Evolutionary conservation across 805 yeast genomes (phyloP), one percentile per base, ranked within the genome.

Genomic region (Yarrowia sp.): DNA sequence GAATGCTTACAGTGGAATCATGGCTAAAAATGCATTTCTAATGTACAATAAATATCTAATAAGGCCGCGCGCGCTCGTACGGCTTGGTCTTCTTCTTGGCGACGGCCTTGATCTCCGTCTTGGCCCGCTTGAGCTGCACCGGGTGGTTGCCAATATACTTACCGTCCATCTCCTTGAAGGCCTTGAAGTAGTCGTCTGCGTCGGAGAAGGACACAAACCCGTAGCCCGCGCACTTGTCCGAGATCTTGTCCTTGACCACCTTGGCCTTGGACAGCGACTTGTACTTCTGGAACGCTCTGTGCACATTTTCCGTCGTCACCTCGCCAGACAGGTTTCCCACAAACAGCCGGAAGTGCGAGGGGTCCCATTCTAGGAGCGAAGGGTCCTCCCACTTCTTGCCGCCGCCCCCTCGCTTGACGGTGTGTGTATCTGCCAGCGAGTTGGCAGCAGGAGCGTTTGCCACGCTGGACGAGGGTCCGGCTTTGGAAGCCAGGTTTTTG

Each of bases 131-230:
- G 70, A 88, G 73, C 63, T 81, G 85, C 25, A 88, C 83, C 0
- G 94, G 94, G 67, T 85, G 85, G 67, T 78, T 81, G 1, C 94
- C 96, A 51, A 88, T 79, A 66, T 85, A 87, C 68, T 86, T 86
- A 24, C 90, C 89, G 69, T 88, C 85, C 84, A 87, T 81, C 67
- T 85, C 89, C 69, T 83, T 85, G 72, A 85, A 88, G 2, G 92
- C 90, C 58, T 76, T 73, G 61, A 88, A 75, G 67, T 86, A 88
- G 68, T 88, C 93, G 19, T 84, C 82, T 0, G 92, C 73, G 64
- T 79, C 80, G 2, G 74, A 76, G 70, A 88, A 88, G 6, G 89
- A 83, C 13, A 88, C 86, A 71, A 88, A 88, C 7, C 91, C 96
- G 70, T 76, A 88, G 4, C 96, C 94, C 69, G 82, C 84, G 63